Evolutionary conservation across 306 rosid genomes (phyloP).

Genomic region (Dryas octopetala): DNA sequence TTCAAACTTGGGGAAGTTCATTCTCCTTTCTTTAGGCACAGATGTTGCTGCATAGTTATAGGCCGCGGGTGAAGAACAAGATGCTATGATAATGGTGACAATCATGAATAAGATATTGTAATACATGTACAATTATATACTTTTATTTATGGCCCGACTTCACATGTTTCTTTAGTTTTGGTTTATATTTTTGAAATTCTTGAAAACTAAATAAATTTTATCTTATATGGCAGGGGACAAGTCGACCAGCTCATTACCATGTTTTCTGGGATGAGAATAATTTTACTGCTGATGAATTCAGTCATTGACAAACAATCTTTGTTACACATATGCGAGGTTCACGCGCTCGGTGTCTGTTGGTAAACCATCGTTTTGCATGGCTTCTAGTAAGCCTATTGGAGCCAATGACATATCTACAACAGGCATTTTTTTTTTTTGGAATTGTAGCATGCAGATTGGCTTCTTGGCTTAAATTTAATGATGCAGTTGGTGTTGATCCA

Average conservation of each 20-base stretch:
- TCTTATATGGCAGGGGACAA: slow-evolving; percentile 60
- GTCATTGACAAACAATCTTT: slow-evolving; percentile 80
- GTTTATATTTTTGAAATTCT: background rate
- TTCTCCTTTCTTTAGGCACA: too few relatives aligned
- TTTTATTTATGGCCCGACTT: too few relatives aligned
- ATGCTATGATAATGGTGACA: background rate
- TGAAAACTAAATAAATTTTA: background rate
- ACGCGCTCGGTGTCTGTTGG: slow-evolving; percentile 92
- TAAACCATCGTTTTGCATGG: slow-evolving; percentile 32
- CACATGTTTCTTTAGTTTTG: background rate
- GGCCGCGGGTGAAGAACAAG: background rate
- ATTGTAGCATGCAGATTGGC: too few relatives aligned
- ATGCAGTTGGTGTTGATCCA: too few relatives aligned
- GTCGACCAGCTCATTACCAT: slow-evolving; percentile 93
- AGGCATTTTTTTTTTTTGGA: too few relatives aligned
- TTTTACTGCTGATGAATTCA: slow-evolving; percentile 87
- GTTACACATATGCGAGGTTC: slow-evolving; percentile 91
- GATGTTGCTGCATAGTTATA: too few relatives aligned
- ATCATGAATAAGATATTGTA: background rate
- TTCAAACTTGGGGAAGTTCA: too few relatives aligned
- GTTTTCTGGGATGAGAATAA: slow-evolving; percentile 96
- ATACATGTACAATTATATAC: too few relatives aligned
- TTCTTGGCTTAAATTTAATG: too few relatives aligned
- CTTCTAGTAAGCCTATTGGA: too few relatives aligned
- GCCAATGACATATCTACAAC: too few relatives aligned